These are phyloP conservation scores for Erythrophleum fordii DNA, from an alignment of 306 rosid species.

Conservation along the genomic window DNA sequence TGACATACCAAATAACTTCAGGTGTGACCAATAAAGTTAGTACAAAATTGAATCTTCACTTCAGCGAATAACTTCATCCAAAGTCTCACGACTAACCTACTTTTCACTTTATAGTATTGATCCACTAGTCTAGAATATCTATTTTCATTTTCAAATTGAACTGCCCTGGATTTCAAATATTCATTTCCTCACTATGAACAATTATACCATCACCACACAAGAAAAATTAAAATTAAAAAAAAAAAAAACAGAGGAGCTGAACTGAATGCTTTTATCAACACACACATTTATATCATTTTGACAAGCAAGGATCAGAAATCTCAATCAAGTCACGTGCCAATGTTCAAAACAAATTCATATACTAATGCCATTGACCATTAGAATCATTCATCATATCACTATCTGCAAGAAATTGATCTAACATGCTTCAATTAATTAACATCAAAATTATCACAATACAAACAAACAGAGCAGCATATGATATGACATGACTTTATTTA, in stretches of 20 bases:
- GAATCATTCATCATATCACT: no score
- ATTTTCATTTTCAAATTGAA: slow-evolving; percentile 4
- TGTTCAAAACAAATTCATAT: no score
- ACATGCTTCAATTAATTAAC: no score
- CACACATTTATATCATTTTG: no score
- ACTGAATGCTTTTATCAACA: slow-evolving; percentile 43
- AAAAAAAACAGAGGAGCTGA: slow-evolving; percentile 31
- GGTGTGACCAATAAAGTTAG: background rate
- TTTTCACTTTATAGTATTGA: background rate
- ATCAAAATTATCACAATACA: no score
- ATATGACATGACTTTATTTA: slow-evolving; percentile 51
- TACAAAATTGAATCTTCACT: background rate
- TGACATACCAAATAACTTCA: slow-evolving; percentile 15
- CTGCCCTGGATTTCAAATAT: background rate
- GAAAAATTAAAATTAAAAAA: slow-evolving; percentile 32
- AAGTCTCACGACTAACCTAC: slow-evolving; percentile 7
- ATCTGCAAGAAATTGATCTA: no score
- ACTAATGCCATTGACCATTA: no score
- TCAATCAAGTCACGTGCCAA: no score
- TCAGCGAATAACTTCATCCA: background rate
- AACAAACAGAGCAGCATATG: slow-evolving; percentile 24
- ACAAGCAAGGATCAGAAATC: no score
- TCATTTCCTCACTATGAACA: slow-evolving; percentile 2
- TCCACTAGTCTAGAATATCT: background rate
- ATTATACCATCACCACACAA: background rate